Percentiles rank a stretch among this genome's conserved stretches.
These are phyloP conservation scores for Mitragyna speciosa DNA, from an alignment of 257 asterid genomes.

Conservation along the genomic window DNA sequence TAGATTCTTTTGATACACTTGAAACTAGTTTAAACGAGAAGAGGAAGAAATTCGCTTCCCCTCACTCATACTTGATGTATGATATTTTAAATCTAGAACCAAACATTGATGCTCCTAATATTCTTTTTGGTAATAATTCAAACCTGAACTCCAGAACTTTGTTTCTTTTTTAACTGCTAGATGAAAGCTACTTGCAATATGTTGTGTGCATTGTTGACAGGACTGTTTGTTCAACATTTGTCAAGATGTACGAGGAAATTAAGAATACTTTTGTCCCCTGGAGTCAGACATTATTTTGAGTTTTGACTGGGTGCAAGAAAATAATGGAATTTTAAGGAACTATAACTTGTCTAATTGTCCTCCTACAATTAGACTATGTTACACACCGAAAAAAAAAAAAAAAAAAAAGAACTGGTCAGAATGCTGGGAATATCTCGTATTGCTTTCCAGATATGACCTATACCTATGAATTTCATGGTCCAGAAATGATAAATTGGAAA, in stretches of 20 bases:
- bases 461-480: too few species aligned
- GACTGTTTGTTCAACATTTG: neutral
- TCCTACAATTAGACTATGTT: neutral
- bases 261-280: neutral
- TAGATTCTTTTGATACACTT: neutral
- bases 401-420: neutral
- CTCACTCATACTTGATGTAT: neutral
- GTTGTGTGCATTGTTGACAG: neutral
- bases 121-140: neutral
- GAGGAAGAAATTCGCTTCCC: neutral
- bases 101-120: neutral
- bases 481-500: too few species aligned
- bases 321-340: neutral
- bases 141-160: neutral
- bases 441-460: neutral
- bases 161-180: neutral
- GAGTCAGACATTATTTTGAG: neutral
- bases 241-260: too few species aligned
- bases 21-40: neutral
- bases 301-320: neutral
- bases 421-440: neutral
- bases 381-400: too few species aligned
- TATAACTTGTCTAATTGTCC: neutral
- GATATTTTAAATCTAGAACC: neutral
- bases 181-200: neutral